Base-by-base conservation (phyloP, 176 grass and related monocot genomes). In the Raddia distichophylla region DNA sequence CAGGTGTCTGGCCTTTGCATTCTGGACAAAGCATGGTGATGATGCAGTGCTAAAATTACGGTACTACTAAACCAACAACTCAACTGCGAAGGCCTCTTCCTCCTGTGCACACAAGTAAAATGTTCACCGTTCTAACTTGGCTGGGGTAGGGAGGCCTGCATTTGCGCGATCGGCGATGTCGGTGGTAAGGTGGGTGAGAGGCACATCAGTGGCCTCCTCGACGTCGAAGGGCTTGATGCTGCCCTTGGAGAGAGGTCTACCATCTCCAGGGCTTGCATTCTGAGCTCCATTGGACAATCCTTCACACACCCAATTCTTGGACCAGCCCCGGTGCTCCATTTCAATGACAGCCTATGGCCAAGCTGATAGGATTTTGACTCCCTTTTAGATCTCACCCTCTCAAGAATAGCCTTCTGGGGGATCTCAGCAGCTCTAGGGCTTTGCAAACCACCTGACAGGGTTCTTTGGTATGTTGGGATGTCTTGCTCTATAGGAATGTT, bases 241-340 rank as follows among this genome's bases (percentile, higher is more conserved):
- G 75, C 37, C 62, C 93, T 90, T 17, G 96, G 96, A 1, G 90
- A 93, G 33, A 99, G 90, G 48, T 87, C 58, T 18, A 94, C 87
- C 67, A 95, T 95, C 89, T 99, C 89, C 16, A 99, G 77, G 7
- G 93, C 96, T 65, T 91, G 91, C n/a, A 75, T 65, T 68, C 93
- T 90, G 58, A 99, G 86, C 84, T 95, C 79, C 66, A 88, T 46
- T 32, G 93, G 96, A 53, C 92, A 96, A 64, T 99, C 97, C n/a
- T 84, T 88, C 20, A 95, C 89, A 22, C 97, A 99, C 67, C 93
- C 97, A 47, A 99, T 99, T 67, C 97, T 94, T 8, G 97, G 97
- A 79, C 97, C 97, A 42, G 54, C 77, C 76, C 97, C 93, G 8
- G 81, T 99, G 77, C 82, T 93, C 97, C 97, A 99, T 73, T 95